Base-by-base conservation (phyloP, 441 rosid genomes). In the Jatropha podagrica region DNA sequence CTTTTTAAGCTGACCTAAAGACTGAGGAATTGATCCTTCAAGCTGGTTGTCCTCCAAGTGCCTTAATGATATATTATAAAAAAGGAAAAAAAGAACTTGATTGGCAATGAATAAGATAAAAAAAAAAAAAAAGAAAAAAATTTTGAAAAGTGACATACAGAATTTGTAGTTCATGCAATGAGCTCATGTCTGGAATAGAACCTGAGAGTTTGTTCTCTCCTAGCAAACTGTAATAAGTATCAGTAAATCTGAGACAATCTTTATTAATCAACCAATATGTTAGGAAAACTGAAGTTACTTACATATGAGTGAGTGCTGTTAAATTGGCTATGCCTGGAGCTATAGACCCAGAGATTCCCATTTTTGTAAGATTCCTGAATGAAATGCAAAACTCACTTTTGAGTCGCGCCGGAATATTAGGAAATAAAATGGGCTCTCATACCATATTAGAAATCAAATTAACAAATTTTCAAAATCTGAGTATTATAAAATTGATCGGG, bases 11-110 rank as follows among this genome's bases (percentile, higher is more conserved):
- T 68, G 71, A 59, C 87, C 86, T 69, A 95, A 79, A 27, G 96
- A 88, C 72, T 82, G 72, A 59, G 97, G 98, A 61, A 95, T 84
- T 6, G 80, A 5, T 79, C 97, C 97, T 73, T 76, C 80, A 72
- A 95, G 81, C 66, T 86, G 83, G 78, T 95, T 93, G 72, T 87
- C 80, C 76, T 92, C 95, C 89, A 95, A 83, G 81, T 89, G 96
- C 82, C 98, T 95, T 76, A 40, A 82, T 51, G 65, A 66, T 51
- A 61, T 49, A 56, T 56, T 18, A 17, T 20, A 18, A 4, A 7
- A n/a, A 9, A 13, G 8, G 4, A 3, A 42, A 61, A 11, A 58
- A 42, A 37, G 69, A 58, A 37, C 54, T 44, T 40, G 18, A 2
- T 9, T 6, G 32, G 32, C 32, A 32, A 32, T 23, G 32, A 32